Evolutionary conservation across 768 basidiomycete genomes (phyloP), one percentile per base, ranked within the genome.

Genomic region (Mycena metata): DNA sequence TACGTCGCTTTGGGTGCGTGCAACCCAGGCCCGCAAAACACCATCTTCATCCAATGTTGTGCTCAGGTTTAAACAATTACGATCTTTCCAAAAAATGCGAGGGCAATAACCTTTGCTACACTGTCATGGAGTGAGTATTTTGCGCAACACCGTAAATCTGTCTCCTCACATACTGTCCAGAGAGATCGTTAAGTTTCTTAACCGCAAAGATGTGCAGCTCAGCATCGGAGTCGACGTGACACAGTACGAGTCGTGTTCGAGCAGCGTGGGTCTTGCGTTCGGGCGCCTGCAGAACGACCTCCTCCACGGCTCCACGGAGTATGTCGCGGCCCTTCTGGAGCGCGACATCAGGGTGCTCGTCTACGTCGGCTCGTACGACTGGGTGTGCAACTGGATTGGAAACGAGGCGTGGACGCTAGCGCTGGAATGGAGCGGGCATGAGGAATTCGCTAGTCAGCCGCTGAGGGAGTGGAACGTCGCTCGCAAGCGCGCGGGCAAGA

Each of bases 321-420:
- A 89, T 72, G 83, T 89, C 67, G 79, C 83, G 3, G 83, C 80
- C 0, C 82, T 91, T 51, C 84, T 91, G 8, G 89, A 91, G 67
- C 82, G 88, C 26, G 86, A 84, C 1, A 76, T 91, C 13, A 82
- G 85, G 1, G 81, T 89, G n/a, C 80, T 91, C 30, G 83, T 86
- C 55, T 89, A 88, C 69, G 85, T 83, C 3, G 88, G 88, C 19
- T 83, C 82, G 55, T 86, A 87, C 64, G 88, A 89, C 70, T 87
- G 84, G 84, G 84, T 87, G 54, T 89, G 89, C 74, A 88, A 89
- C 73, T 87, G 84, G 83, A 64, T 89, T 43, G 86, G 86, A 17
- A 91, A 91, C 76, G 84, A 86, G 69, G 79, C 81, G 47, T 90
- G 89, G 89, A 82, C 85, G 13, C 79, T 86, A 58, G 73, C 77